Evolutionary conservation across 306 rosid genomes (phyloP), one percentile per base, ranked within the genome.

Genomic region (Gynostemma pentaphyllum): DNA sequence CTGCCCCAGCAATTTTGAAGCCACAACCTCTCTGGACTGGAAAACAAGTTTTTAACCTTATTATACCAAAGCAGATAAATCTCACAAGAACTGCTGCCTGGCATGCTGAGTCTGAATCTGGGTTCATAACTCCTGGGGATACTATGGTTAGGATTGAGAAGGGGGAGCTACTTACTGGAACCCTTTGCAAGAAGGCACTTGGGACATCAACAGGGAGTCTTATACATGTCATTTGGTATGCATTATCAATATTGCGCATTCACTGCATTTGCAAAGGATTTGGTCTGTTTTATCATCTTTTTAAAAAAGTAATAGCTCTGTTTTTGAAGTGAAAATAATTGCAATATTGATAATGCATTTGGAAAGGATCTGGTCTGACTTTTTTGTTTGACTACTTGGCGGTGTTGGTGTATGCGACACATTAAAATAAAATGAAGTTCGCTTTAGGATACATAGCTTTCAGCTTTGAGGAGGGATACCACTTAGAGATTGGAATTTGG

Each of bases 21-120:
- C 99, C 99, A 29, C 94, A 87, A 56, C 99, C 99, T 61, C 68
- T 88, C 67, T 92, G 99, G 99, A 92, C 99, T 24, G 99, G 99
- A 66, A 92, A 92, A 62, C 99, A 92, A 78, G 99, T 92, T 62
- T 92, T 92, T 61, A 92, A 92, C 74, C 97, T 92, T 68, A 92
- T 92, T 62, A 92, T 92, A 74, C 99, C 99, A 23, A 92, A 92
- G 49, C 95, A 72, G 67, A 92, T 92, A 47, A 92, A 92, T 78
- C 92, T 92, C 74, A 79, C 78, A 32, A 78, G 99, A 74, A 78
- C 85, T 73, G 83, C 96, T 70, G 87, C 95, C 14, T 92, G 99
- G 99, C 99, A 92, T 74, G 48, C 83, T 1, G 99, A 92, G 65
- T 36, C 78, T 41, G 99, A 92, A 78, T 57, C 69, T 78, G 94